phyloP scores from a whole-genome alignment of 2,329 filamentous ascomycete species.

The Colletotrichum viniferum region DNA sequence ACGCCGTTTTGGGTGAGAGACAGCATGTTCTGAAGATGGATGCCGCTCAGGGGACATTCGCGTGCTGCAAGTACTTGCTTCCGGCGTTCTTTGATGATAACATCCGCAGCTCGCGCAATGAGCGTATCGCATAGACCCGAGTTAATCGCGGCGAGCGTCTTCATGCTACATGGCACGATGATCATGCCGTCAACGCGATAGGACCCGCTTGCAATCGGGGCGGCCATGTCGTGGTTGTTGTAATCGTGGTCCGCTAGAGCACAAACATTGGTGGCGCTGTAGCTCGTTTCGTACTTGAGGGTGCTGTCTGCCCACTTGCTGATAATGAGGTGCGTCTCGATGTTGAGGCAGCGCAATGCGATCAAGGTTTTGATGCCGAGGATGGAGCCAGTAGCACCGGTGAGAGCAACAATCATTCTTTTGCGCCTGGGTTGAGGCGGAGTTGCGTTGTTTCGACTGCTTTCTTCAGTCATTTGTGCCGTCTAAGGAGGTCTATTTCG shows the following conservation, averaged over 20 bases:
- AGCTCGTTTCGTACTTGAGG: constrained; percentile 43
- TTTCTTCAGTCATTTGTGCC: background rate
- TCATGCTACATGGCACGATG: constrained; percentile 51
- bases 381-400: constrained; percentile 51
- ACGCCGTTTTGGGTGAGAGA: constrained; percentile 39
- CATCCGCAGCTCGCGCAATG: constrained; percentile 48
- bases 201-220: constrained; percentile 47
- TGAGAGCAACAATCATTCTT: constrained; percentile 44
- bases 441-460: background rate
- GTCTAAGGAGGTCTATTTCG: background rate
- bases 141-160: constrained; percentile 47
- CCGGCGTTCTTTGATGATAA: constrained; percentile 49
- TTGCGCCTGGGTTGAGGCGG: background rate
- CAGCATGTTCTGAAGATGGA: constrained; percentile 52
- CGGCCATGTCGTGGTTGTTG: constrained; percentile 45
- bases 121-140: constrained; percentile 48
- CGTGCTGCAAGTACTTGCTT: constrained; percentile 42
- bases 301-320: constrained; percentile 53
- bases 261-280: background rate
- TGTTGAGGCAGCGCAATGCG: constrained; percentile 40
- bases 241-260: background rate
- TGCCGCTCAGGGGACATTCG: constrained; percentile 51
- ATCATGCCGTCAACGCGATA: constrained; percentile 51
- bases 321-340: constrained; percentile 53
- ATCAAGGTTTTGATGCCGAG: constrained; percentile 45